Percentiles rank a stretch among this genome's conserved stretches.
Evolutionary conservation across 768 basidiomycete species (phyloP).

Genomic region (Trametes meyenii): DNA sequence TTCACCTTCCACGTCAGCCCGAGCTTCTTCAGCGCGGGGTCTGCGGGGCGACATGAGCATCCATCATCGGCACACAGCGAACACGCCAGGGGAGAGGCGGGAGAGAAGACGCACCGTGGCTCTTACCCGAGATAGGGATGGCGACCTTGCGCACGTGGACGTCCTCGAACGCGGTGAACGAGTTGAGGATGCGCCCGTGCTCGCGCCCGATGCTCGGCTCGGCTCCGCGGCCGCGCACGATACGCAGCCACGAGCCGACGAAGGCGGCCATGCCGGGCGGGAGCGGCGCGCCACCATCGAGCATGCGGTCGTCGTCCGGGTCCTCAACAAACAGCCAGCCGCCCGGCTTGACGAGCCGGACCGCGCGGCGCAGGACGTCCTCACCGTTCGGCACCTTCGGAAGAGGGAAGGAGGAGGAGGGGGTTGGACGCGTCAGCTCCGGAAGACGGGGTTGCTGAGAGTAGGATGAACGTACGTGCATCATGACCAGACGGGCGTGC

Average conservation of each 20-base stretch:
- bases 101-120: neutral
- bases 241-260: neutral
- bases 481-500: constrained; percentile 30
- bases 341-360: constrained; percentile 19
- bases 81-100: neutral
- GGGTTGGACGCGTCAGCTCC: neutral
- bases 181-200: neutral
- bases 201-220: constrained; percentile 10
- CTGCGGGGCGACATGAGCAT: neutral
- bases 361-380: constrained; percentile 24
- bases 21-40: neutral
- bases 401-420: neutral
- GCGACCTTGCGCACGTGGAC: constrained; percentile 5
- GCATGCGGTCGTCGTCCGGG: constrained; percentile 18
- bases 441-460: no score
- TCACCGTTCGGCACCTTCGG: constrained; percentile 24
- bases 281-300: constrained; percentile 20
- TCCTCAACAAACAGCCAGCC: constrained; percentile 31
- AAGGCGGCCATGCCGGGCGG: constrained; percentile 1
- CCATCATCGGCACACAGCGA: neutral
- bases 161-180: neutral
- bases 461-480: constrained; percentile 24
- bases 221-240: constrained; percentile 3
- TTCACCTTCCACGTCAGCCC: neutral
- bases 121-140: constrained; percentile 3